phyloP scores from a whole-genome alignment of 805 yeast genomes.

The Pichia ethanolica region DNA sequence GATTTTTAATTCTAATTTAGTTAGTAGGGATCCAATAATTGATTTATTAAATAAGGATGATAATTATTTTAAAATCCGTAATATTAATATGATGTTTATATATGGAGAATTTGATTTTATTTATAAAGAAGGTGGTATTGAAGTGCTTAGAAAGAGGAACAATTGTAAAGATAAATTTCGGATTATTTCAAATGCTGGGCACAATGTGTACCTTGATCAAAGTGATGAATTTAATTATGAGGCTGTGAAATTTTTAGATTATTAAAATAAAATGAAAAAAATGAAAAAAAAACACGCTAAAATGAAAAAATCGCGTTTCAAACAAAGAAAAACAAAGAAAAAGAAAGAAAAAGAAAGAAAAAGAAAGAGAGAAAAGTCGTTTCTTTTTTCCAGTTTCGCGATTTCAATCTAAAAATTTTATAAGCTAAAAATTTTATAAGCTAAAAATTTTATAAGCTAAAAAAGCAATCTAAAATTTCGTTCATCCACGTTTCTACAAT shows the following conservation, averaged over 20 bases:
- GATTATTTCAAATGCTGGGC: constrained; percentile 56
- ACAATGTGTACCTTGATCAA: constrained; percentile 70
- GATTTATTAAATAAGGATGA: constrained; percentile 27
- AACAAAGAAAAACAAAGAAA: too few relatives aligned
- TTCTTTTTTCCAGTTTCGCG: too few relatives aligned
- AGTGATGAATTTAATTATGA: constrained; percentile 41
- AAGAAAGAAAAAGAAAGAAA: too few relatives aligned
- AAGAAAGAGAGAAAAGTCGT: too few relatives aligned
- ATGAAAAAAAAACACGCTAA: not conserved
- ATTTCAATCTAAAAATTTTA: too few relatives aligned
- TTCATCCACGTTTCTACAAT: too few relatives aligned
- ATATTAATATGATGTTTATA: constrained; percentile 32
- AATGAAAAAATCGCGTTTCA: too few relatives aligned
- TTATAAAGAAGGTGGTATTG: constrained; percentile 55
- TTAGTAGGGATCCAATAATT: constrained; percentile 57
- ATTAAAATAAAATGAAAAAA: constrained; percentile 4
- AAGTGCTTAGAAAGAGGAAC: constrained; percentile 26
- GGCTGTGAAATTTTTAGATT: constrained; percentile 32
- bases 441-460: too few relatives aligned
- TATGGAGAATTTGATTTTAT: constrained; percentile 75
- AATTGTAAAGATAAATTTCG: constrained; percentile 27
- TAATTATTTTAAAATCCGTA: constrained; percentile 28
- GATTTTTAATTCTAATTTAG: constrained; percentile 47
- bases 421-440: too few relatives aligned
- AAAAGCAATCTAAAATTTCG: too few relatives aligned